Evolutionary conservation across 1,284 basidiomycete genomes (phyloP), one percentile per base, ranked within the genome.

Genomic region (Pseudozyma tsukubaensis): DNA sequence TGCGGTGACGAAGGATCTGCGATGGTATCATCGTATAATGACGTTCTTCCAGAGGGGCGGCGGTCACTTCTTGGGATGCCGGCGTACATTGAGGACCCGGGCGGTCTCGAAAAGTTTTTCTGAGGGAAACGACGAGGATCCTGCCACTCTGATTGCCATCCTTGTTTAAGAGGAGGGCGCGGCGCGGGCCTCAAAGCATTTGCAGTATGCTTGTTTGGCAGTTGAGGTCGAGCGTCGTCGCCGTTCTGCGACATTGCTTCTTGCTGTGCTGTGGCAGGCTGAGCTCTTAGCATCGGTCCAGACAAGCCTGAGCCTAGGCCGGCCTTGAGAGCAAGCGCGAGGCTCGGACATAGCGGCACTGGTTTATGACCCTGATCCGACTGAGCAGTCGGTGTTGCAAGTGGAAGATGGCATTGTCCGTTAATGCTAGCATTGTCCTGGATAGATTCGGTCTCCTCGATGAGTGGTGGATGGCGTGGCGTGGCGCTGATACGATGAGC

Each of bases 141-240:
- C 43, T 59, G 11, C 63, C 52, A 56, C 10, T 66, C 52, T 1
- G 63, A 56, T 9, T 56, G 57, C 57, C 63, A 66, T 35, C 48
- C 37, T 18, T 40, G 45, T 32, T 36, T 42, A 21, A 45, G 36
- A 6, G 42, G n/a, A 9, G 47, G 32, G 13, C 57, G 50, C 16
- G 42, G 35, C 16, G 39, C 12, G n/a, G 29, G 42, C 6, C 34
- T 47, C 50, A 42, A 52, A 8, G 24, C 24, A 29, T 29, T 29
- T 6, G 24, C 24, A 29, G 24, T 29, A 29, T 3, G 3, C 24
- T 29, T 29, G 24, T 29, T 6, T 3, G 24, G 24, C 24, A 6
- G 24, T 29, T 29, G 24, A 29, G 39, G 43, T 8, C 39, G 18
- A 10, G 34, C 35, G 3, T 9, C 19, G 6, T 59, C 42, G 10